Conservation (phyloP, 2,329 filamentous ascomycete genomes). For the Bipolaris gigantea region DNA sequence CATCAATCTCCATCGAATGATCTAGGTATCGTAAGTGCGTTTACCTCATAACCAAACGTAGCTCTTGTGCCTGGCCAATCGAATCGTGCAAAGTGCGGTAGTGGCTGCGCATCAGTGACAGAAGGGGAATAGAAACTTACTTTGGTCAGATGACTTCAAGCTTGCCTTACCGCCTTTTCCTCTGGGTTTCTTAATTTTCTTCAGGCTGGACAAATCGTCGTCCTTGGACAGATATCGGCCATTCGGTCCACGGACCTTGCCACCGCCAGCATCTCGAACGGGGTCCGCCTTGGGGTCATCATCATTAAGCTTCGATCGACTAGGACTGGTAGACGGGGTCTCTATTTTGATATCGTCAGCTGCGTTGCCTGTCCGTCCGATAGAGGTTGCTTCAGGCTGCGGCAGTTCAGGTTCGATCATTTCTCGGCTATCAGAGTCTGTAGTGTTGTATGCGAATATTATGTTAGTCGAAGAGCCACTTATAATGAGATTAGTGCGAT, state of each 20-base stretch:
- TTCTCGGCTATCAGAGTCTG: not conserved
- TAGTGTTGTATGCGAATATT: not conserved
- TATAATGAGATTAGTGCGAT: not conserved
- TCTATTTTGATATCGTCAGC: not conserved
- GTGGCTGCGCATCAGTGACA: not conserved
- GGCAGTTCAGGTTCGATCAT: not conserved
- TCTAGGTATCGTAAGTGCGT: not conserved
- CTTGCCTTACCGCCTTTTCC: not conserved
- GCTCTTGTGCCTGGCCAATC: too few species aligned
- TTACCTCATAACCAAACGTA: too few species aligned
- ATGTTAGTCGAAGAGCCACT: not conserved
- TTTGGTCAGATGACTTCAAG: not conserved
- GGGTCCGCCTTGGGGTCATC: not conserved
- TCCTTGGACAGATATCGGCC: conserved; percentile 18
- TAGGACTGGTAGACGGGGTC: not conserved
- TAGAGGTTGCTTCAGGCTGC: not conserved
- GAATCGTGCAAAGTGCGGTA: too few species aligned
- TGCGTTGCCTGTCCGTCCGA: not conserved
- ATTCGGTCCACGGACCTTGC: conserved; percentile 22
- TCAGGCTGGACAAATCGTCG: not conserved
- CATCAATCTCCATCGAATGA: not conserved
- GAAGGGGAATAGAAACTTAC: not conserved
- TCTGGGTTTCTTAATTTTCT: conserved; percentile 7
- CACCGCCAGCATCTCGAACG: conserved; percentile 12
- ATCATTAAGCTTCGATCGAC: not conserved